Evolutionary conservation across 148 eudicot species (phyloP).

Genomic region (Dianthus caryophyllus): DNA sequence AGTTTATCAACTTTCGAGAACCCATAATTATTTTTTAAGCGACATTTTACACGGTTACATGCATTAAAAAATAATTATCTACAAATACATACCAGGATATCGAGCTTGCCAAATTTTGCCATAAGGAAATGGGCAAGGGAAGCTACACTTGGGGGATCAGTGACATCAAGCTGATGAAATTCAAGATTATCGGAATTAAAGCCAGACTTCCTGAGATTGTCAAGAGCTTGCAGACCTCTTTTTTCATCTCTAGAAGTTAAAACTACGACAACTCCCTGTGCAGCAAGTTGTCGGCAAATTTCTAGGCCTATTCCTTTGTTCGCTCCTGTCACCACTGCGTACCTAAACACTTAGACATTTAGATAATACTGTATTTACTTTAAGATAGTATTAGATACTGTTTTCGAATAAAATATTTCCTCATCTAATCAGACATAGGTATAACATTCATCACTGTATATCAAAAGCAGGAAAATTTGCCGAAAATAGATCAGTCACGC

Average conservation of each 20-base stretch:
- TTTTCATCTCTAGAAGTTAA: slow-evolving; percentile 45
- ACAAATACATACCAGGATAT: slow-evolving; percentile 40
- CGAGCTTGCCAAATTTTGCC: slow-evolving; percentile 43
- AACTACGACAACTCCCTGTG: slow-evolving; percentile 37
- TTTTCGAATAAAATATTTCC: too few relatives aligned
- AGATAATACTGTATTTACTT: too few relatives aligned
- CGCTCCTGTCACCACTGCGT: slow-evolving; percentile 56
- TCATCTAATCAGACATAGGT: too few relatives aligned
- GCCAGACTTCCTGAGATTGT: slow-evolving; percentile 22
- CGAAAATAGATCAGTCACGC: too few relatives aligned
- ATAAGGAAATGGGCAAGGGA: slow-evolving; percentile 35
- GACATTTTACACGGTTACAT: too few relatives aligned
- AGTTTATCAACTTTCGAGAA: too few relatives aligned
- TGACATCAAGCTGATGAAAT: slow-evolving; percentile 51
- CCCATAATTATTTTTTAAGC: too few relatives aligned
- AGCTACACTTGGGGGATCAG: slow-evolving; percentile 32
- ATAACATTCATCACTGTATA: too few relatives aligned
- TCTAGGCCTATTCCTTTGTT: slow-evolving; percentile 47
- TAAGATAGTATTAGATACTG: too few relatives aligned
- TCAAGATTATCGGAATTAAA: slow-evolving; percentile 21
- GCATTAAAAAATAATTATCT: not conserved
- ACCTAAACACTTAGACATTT: too few relatives aligned
- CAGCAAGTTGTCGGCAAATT: slow-evolving; percentile 48
- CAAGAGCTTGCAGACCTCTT: slow-evolving; percentile 38
- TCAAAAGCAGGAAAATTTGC: too few relatives aligned